Percentiles rank a stretch among this genome's conserved stretches.
Evolutionary conservation across 352 stramenopile species (phyloP).

Genomic region (Pythium scleroteichum): DNA sequence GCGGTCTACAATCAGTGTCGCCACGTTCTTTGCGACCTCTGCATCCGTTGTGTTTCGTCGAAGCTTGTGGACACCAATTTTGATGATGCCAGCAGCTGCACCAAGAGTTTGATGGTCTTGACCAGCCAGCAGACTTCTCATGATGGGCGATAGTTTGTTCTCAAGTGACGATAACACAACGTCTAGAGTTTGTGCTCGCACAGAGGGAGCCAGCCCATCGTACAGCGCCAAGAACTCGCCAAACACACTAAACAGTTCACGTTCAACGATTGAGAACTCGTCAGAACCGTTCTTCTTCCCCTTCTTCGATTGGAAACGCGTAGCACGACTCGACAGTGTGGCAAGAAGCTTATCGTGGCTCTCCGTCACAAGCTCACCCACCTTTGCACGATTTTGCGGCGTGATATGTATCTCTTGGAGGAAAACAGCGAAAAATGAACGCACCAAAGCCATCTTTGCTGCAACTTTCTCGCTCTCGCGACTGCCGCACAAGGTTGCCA

Average conservation of each 20-base stretch:
- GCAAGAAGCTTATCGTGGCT: conserved; percentile 58
- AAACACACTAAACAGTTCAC: conserved; percentile 71
- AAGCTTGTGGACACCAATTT: conserved; percentile 75
- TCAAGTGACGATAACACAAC: conserved; percentile 46
- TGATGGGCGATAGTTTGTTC: conserved; percentile 29
- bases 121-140: conserved; percentile 41
- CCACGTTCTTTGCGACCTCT: conserved; percentile 23
- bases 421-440: conserved; percentile 76
- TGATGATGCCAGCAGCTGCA: conserved; percentile 58
- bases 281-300: conserved; percentile 8
- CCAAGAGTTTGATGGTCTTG: conserved; percentile 19
- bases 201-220: conserved; percentile 39
- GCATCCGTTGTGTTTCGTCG: conserved; percentile 23
- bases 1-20: conserved; percentile 56
- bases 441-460: conserved; percentile 48
- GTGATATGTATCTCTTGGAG: conserved; percentile 82
- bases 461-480: conserved; percentile 11
- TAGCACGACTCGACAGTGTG: conserved; percentile 9
- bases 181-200: conserved; percentile 48
- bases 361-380: conserved; percentile 45
- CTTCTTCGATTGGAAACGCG: conserved; percentile 15
- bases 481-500: conserved; percentile 30
- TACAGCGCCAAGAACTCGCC: conserved; percentile 79
- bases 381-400: conserved; percentile 66
- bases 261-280: conserved; percentile 44